Evolutionary conservation across 1,284 basidiomycete species (phyloP), one percentile per base, ranked within the genome.

Genomic region (Cutaneotrichosporon spelunceum): DNA sequence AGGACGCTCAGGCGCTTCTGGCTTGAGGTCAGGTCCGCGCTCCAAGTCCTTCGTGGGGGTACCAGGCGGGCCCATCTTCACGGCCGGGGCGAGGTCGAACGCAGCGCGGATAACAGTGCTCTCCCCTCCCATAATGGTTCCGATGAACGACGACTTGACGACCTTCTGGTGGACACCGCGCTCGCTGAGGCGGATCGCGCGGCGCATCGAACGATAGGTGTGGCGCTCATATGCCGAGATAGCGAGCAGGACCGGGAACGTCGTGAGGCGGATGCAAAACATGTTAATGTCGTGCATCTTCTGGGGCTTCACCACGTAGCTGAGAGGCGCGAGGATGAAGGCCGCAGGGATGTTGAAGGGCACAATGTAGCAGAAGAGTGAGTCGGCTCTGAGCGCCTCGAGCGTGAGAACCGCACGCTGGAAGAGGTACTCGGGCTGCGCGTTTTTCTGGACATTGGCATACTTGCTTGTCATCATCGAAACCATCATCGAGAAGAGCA

Each of bases 281-380:
- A 93, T 91, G 70, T 93, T 93, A 44, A 84, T 80, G 0, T 86
- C 83, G 72, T 94, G 92, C 24, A 94, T 78, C 3, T 84, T 82
- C 33, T 16, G 4, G 11, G 52, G 34, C 36, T 90, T 83, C 21
- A 49, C 24, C 29, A 33, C 21, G 21, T 11, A 10, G 67, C 86
- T 88, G 26, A 88, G 81, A 6, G 91, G 90, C 70, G 89, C 87
- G 52, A 94, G 82, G 61, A 93, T 81, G 21, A 85, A 63, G 70
- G 92, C 87, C 0, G 92, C 91, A 4, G 73, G 23, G 29, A 80
- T 67, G 63, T 80, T 80, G 65, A 80, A 63, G 3, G 91, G 90
- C 2, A 89, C 90, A 67, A 92, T 87, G 73, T 93, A 94, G 56
- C 88, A 91, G 80, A 94, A 91, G n/a, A 95, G 80, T 0, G 89